Conservation (phyloP, 1,284 basidiomycete species). For the Wolfiporia cocos region DNA sequence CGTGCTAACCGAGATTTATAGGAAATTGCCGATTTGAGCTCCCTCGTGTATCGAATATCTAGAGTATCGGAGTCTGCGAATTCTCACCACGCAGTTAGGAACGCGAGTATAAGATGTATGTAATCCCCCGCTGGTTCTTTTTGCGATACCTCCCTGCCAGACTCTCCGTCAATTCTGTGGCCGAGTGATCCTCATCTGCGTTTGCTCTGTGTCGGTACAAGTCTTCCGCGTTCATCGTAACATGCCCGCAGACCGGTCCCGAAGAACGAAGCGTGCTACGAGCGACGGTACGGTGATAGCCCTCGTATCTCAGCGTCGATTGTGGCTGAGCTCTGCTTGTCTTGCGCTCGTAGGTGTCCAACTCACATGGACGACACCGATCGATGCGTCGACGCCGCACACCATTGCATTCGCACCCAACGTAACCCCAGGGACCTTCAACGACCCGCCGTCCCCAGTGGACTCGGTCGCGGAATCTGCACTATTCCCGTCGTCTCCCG, state of each 20-base stretch:
- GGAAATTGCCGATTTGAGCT: not conserved
- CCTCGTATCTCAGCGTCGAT: no score
- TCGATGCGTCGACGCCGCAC: conserved; percentile 36
- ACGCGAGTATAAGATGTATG: conserved; percentile 22
- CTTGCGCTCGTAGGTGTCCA: conserved; percentile 43
- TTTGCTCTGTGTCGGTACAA: conserved; percentile 14
- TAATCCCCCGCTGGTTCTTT: conserved; percentile 22
- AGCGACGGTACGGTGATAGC: conserved; percentile 36
- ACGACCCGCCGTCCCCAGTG: conserved; percentile 33
- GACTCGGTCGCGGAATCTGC: conserved; percentile 28
- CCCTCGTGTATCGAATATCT: no score
- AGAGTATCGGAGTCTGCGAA: conserved; percentile 18
- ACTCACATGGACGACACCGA: conserved; percentile 45
- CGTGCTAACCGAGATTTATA: conserved; percentile 12
- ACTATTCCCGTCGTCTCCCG: conserved; percentile 38
- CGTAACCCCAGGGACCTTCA: conserved; percentile 55
- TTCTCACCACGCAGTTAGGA: conserved; percentile 15
- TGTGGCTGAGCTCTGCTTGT: no score
- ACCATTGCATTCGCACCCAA: conserved; percentile 53
- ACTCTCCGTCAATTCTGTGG: conserved; percentile 24
- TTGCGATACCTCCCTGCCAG: conserved; percentile 19
- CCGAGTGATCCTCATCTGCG: conserved; percentile 8
- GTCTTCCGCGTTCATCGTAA: conserved; percentile 15
- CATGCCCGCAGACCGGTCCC: conserved; percentile 55
- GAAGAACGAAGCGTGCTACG: conserved; percentile 37